Percentiles rank a stretch among this genome's conserved stretches.
Evolutionary conservation across 78 protist genomes (phyloP).

Genomic region (Trichosphaerium sp.): DNA sequence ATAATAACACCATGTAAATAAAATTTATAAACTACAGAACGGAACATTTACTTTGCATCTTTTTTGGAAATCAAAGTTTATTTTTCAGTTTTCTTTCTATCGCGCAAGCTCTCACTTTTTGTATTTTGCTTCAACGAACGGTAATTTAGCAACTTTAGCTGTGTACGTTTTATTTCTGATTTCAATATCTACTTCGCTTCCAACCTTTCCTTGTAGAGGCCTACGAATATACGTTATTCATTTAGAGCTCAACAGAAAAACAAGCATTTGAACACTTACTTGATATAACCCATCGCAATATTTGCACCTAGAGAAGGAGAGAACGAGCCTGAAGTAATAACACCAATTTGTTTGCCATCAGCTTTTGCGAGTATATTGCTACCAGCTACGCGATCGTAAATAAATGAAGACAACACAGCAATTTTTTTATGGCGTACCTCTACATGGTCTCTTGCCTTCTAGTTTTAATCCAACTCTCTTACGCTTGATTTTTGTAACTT

Average conservation of each 20-base stretch:
- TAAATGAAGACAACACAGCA: not conserved
- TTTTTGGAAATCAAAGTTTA: too few relatives aligned
- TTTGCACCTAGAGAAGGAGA: constrained; percentile 61
- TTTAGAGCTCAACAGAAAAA: not conserved
- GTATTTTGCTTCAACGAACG: constrained; percentile 78
- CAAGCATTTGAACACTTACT: not conserved
- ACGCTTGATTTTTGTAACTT: constrained; percentile 20
- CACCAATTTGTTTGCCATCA: constrained; percentile 51
- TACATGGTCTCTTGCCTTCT: not conserved
- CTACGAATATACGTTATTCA: constrained; percentile 7
- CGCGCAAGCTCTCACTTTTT: too few relatives aligned
- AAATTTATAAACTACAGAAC: too few relatives aligned
- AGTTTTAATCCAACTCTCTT: constrained; percentile 71
- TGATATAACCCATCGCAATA: constrained; percentile 83
- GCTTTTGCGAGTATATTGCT: not conserved
- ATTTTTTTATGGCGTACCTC: not conserved
- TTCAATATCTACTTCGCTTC: not conserved
- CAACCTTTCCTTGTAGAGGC: constrained; percentile 17
- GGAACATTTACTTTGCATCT: too few relatives aligned
- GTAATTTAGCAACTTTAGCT: constrained; percentile 65
- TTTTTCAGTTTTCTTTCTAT: too few relatives aligned
- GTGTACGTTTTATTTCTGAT: constrained; percentile 26
- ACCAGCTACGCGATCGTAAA: not conserved
- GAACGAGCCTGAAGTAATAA: constrained; percentile 70
- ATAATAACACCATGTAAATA: too few relatives aligned